These are phyloP conservation scores for Capsella bursapastoris DNA, from an alignment of 345 rosid species.

Conservation along the genomic window DNA sequence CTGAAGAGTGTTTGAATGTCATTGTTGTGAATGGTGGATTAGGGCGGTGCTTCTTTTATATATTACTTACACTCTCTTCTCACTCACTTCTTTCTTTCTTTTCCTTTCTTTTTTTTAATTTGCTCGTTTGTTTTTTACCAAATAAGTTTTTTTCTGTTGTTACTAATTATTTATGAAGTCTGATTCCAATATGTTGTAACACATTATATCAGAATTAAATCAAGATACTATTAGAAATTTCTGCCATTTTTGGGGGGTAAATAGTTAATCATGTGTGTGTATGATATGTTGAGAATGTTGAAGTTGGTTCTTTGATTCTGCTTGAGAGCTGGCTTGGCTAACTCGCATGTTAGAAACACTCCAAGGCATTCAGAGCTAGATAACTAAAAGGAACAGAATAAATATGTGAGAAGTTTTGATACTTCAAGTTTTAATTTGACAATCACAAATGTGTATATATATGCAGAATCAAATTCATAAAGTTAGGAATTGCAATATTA, in stretches of 20 bases:
- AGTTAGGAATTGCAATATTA: not conserved
- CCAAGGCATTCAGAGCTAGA: not conserved
- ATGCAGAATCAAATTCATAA: not conserved
- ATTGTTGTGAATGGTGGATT: constrained; percentile 48
- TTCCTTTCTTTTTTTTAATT: not conserved
- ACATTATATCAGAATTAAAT: not conserved
- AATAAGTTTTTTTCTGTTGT: not conserved
- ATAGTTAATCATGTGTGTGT: not conserved
- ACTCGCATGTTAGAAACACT: not conserved
- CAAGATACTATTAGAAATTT: not conserved
- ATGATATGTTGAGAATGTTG: not conserved
- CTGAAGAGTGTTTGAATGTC: constrained; percentile 45
- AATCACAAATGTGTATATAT: no score
- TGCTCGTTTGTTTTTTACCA: not conserved
- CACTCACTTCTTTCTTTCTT: not conserved
- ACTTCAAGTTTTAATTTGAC: no score
- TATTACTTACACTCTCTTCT: constrained; percentile 34
- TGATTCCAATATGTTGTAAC: not conserved
- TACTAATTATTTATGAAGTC: not conserved
- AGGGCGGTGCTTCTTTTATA: constrained; percentile 47
- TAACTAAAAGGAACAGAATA: not conserved
- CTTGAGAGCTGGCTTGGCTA: not conserved
- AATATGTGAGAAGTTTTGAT: no score
- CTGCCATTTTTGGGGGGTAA: not conserved
- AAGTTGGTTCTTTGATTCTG: not conserved